Evolutionary conservation across 2,329 filamentous ascomycete genomes (phyloP), one percentile per base, ranked within the genome.

Genomic region (Grosmannia penicillata): DNA sequence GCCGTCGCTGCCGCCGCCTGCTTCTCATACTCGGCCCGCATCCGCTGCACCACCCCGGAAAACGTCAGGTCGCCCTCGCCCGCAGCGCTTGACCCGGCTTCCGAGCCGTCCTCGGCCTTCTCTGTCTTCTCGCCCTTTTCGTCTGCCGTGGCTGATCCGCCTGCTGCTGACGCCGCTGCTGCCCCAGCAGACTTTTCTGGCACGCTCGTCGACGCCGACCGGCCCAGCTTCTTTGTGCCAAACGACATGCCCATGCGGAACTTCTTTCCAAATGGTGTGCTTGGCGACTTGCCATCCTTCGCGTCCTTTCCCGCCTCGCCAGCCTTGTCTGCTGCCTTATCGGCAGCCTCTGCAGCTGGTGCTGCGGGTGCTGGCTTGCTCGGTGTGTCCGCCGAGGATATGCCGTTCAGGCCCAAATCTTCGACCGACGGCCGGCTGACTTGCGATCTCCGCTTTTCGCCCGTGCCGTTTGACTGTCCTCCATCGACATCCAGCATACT

Each of bases 151-250:
- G 19, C 29, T 22, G 38, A 17, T 29, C 26, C 25, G 3, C 13
- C 25, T 8, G 24, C n/a, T 15, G 23, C 23, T 18, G 29, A 22
- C 2, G 71, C 75, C 0, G 71, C 75, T 3, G 70, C 15, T 10
- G 33, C n/a, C 8, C 76, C 67, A 1, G 72, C 72, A 0, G 83
- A 77, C 54, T 91, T 93, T 43, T 82, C 75, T 4, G 80, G 72
- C 6, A 70, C 70, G 21, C 71, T 72, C 0, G 72, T 72, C 4
- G 78, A 78, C 4, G 70, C 64, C 18, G 78, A 78, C 14, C 84
- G 73, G 11, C 76, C 76, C 13, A 89, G 66, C 58, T 93, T 94
- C 64, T 93, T 95, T 51, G 78, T 80, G 48, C 79, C 78, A 51
- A 89, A 86, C 1, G 78, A 76, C 47, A 72, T 72, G 58, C 70